phyloP scores from a whole-genome alignment of 129 eudicot genomes.

The Helichrysum umbraculigerum region DNA sequence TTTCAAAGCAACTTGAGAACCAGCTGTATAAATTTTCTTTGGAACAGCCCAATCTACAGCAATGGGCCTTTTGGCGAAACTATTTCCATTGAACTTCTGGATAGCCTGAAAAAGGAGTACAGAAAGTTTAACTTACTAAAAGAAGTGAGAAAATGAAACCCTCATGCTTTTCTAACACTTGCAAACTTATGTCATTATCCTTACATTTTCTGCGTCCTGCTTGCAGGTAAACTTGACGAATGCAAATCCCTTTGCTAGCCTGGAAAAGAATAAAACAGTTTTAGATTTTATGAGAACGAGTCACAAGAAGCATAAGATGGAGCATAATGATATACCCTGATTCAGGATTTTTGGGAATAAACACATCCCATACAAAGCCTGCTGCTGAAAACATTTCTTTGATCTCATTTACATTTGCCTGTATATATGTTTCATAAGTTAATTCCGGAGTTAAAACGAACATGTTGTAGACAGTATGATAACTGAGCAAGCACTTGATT shows the following conservation, averaged over 20 bases:
- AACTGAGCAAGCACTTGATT: neutral
- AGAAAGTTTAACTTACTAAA: neutral
- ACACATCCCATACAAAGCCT: conserved; percentile 95
- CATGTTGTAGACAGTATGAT: conserved; percentile 7
- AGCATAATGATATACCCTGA: conserved; percentile 47
- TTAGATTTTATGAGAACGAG: conserved; percentile 7
- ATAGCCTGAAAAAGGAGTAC: conserved; percentile 59
- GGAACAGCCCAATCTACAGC: conserved; percentile 99
- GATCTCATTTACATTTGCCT: conserved; percentile 64
- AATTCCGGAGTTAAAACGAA: neutral
- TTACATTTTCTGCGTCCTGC: conserved; percentile 91
- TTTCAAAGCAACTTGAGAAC: conserved; percentile 39
- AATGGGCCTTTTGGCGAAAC: conserved; percentile 67
- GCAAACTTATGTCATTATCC: conserved; percentile 23
- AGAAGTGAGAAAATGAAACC: neutral
- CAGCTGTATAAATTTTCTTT: conserved; percentile 66
- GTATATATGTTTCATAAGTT: conserved; percentile 26
- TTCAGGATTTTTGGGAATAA: conserved; percentile 79
- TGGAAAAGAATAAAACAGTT: conserved; percentile 14
- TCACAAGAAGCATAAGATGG: neutral
- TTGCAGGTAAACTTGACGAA: conserved; percentile 89
- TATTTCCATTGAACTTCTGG: conserved; percentile 76
- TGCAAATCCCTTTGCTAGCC: conserved; percentile 87
- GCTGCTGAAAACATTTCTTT: conserved; percentile 65
- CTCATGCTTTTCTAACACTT: neutral